phyloP scores from a whole-genome alignment of 352 stramenopile genomes.

The Globisporangium orthogonon region DNA sequence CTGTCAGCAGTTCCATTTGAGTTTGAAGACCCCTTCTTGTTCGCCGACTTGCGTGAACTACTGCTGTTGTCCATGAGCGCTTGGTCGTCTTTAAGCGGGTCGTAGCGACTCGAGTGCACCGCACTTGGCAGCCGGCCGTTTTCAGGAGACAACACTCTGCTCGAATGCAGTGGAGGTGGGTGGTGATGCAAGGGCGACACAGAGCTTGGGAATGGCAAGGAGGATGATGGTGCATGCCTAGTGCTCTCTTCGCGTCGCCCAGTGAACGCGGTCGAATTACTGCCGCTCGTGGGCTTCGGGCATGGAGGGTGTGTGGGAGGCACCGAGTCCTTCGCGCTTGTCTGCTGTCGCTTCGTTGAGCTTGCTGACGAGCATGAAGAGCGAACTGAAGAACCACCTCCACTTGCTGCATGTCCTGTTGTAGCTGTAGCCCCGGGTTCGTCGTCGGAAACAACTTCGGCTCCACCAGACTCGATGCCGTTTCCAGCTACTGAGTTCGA shows the following conservation, averaged over 20 bases:
- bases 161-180: slow-evolving; percentile 10
- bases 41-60: slow-evolving; percentile 8
- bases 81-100: slow-evolving; percentile 6
- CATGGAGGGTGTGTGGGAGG: background rate
- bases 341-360: slow-evolving; percentile 25
- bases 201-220: background rate
- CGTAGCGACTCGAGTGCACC: slow-evolving; percentile 22
- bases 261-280: slow-evolving; percentile 15
- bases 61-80: slow-evolving; percentile 4
- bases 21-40: slow-evolving; percentile 2
- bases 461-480: slow-evolving; percentile 40
- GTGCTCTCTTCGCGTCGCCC: background rate
- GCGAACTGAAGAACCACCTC: slow-evolving; percentile 18
- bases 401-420: slow-evolving; percentile 1
- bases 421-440: slow-evolving; percentile 16
- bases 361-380: slow-evolving; percentile 28
- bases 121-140: slow-evolving; percentile 28
- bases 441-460: slow-evolving; percentile 52
- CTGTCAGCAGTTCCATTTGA: slow-evolving; percentile 2
- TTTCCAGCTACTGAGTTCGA: background rate
- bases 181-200: background rate
- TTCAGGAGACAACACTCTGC: slow-evolving; percentile 20
- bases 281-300: slow-evolving; percentile 18
- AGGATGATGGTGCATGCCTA: background rate
- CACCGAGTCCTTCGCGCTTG: background rate